phyloP scores from a whole-genome alignment of 2,329 filamentous ascomycete genomes.

The Cladophialophora bantiana region DNA sequence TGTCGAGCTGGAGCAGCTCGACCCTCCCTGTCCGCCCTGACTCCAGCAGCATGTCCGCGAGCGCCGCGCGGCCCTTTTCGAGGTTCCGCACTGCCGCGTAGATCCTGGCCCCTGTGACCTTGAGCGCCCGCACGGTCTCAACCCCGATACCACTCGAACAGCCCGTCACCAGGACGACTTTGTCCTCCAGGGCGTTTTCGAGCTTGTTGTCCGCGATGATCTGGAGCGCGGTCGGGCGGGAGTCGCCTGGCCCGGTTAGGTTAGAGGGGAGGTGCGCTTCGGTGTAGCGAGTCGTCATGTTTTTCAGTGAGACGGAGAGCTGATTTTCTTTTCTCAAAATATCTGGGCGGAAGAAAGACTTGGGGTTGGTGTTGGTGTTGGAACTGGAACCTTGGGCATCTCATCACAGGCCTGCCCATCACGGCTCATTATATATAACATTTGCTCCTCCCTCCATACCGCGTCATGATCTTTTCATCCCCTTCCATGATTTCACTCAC shows the following conservation, averaged over 20 bases:
- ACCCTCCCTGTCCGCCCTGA: constrained; percentile 35
- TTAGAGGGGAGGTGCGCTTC: constrained; percentile 35
- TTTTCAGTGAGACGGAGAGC: constrained; percentile 6
- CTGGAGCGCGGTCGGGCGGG: constrained; percentile 38
- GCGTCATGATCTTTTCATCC: neutral
- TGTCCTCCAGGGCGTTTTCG: constrained; percentile 39
- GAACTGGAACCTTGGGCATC: neutral
- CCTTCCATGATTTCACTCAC: neutral
- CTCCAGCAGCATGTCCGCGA: constrained; percentile 39
- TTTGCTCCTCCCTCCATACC: too few species aligned
- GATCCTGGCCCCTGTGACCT: constrained; percentile 49
- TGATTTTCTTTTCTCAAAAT: too few species aligned
- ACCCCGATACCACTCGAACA: constrained; percentile 49
- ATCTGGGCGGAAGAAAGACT: too few species aligned
- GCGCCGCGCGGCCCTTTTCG: constrained; percentile 44
- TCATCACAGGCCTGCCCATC: neutral
- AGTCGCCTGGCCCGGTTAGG: constrained; percentile 39
- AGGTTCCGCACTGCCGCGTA: constrained; percentile 49
- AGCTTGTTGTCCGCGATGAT: constrained; percentile 42
- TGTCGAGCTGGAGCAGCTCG: constrained; percentile 47
- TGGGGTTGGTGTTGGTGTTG: neutral
- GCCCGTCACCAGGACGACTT: constrained; percentile 51
- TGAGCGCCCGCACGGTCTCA: constrained; percentile 50
- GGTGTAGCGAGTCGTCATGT: constrained; percentile 40
- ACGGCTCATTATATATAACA: too few species aligned